Percentiles rank a stretch among this genome's conserved stretches.
Evolutionary conservation across 495 filamentous ascomycete species (phyloP).

Genomic region (Pyrenopolyporus hunteri): DNA sequence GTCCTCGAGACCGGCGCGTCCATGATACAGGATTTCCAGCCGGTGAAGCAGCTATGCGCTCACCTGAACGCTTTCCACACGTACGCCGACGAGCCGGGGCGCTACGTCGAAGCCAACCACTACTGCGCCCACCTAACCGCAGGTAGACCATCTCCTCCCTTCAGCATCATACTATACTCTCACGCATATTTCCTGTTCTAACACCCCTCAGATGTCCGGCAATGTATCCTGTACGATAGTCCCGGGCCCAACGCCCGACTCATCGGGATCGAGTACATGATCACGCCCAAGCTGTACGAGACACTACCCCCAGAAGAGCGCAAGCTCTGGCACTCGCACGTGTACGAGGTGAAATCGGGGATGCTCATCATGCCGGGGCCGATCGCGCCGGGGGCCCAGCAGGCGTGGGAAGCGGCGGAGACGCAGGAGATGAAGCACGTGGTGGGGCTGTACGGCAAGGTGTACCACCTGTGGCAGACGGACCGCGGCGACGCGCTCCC

Average conservation of each 20-base stretch:
- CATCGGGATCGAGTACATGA: conserved; percentile 94
- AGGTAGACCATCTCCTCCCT: conserved; percentile 44
- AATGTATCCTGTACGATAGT: conserved; percentile 87
- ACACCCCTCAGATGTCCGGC: conserved; percentile 56
- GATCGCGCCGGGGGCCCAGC: conserved; percentile 51
- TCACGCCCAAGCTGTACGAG: conserved; percentile 70
- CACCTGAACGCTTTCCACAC: conserved; percentile 87
- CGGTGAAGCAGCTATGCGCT: conserved; percentile 78
- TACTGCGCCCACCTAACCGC: conserved; percentile 84
- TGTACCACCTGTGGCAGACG: conserved; percentile 89
- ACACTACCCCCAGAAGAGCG: conserved; percentile 70
- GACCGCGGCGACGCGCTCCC: conserved; percentile 80
- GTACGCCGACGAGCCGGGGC: conserved; percentile 71
- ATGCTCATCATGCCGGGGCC: conserved; percentile 86
- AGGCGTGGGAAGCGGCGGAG: conserved; percentile 76
- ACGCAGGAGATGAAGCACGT: conserved; percentile 79
- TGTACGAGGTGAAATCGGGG: conserved; percentile 86
- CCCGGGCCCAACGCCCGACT: conserved; percentile 68
- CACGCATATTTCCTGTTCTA: background rate
- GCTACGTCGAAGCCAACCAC: conserved; percentile 79
- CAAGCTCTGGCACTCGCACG: conserved; percentile 79
- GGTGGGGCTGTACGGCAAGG: conserved; percentile 78
- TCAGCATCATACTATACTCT: background rate
- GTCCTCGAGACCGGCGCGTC: conserved; percentile 42
- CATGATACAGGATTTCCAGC: conserved; percentile 62